phyloP scores from a whole-genome alignment of 2,329 filamentous ascomycete genomes.

The Davidsoniella eucalypti region DNA sequence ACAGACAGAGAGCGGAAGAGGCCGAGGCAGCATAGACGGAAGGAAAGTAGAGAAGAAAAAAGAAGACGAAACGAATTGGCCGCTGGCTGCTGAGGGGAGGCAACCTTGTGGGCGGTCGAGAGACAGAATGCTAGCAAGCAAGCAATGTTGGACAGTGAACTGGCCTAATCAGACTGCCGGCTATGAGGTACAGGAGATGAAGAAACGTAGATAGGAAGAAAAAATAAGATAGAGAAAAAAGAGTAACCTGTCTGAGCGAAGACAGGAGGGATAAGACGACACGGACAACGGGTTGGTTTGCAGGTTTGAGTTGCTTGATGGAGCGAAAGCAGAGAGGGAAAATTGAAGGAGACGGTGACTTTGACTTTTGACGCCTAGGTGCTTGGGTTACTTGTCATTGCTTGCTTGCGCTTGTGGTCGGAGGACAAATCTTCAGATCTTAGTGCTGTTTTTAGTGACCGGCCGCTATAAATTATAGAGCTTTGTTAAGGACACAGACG shows the following conservation, averaged over 20 bases:
- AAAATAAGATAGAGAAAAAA: neutral
- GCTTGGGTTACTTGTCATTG: neutral
- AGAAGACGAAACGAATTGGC: neutral
- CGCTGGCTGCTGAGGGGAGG: neutral
- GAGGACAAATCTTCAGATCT: no score
- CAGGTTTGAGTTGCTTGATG: no score
- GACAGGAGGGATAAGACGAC: conserved; percentile 3
- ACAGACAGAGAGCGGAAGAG: neutral
- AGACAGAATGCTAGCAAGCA: neutral
- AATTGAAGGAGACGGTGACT: no score
- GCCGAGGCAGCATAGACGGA: neutral
- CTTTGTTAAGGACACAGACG: no score
- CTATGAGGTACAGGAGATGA: neutral
- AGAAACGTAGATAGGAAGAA: neutral
- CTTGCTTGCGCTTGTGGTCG: neutral
- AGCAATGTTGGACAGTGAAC: no score
- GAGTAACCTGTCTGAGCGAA: neutral
- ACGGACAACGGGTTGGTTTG: neutral
- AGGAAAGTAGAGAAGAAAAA: neutral
- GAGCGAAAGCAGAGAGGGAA: no score
- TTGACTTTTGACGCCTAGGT: neutral
- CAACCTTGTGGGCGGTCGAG: neutral
- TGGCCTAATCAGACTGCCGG: no score
- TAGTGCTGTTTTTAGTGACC: no score
- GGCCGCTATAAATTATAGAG: no score